Percentiles rank a stretch among this genome's conserved stretches.
Evolutionary conservation across 2,329 filamentous ascomycete genomes (phyloP).

Genomic region (Neonectria ditissima): DNA sequence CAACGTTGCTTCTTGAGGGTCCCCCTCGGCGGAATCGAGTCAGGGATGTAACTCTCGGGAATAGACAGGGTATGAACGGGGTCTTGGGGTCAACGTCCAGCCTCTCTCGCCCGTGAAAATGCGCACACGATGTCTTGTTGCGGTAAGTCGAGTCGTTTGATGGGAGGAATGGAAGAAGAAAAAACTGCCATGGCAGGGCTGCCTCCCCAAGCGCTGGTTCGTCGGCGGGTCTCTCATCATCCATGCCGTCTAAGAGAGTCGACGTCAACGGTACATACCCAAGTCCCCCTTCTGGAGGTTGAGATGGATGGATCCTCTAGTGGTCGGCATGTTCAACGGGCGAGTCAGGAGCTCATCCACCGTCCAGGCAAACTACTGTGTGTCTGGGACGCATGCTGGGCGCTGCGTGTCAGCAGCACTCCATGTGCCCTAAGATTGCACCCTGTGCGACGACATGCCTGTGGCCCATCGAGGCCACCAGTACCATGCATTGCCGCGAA

Average conservation of each 20-base stretch:
- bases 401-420: conserved; percentile 24
- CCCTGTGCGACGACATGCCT: conserved; percentile 14
- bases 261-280: conserved; percentile 10
- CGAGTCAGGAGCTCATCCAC: conserved; percentile 24
- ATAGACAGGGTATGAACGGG: conserved; percentile 29
- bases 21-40: conserved; percentile 28
- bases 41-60: conserved; percentile 38
- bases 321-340: conserved; percentile 1
- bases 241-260: not conserved
- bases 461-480: conserved; percentile 10
- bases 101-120: conserved; percentile 14
- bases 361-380: conserved; percentile 23
- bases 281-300: not conserved
- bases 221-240: conserved; percentile 6
- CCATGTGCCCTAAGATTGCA: conserved; percentile 15
- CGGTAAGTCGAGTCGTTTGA: conserved; percentile 8
- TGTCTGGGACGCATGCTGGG: conserved; percentile 23
- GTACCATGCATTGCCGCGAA: conserved; percentile 12
- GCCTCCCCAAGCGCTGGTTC: conserved; percentile 17
- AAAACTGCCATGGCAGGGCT: conserved; percentile 7
- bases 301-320: conserved; percentile 5
- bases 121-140: conserved; percentile 14
- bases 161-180: conserved; percentile 1
- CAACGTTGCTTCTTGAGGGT: conserved; percentile 27
- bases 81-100: conserved; percentile 6